phyloP scores from a whole-genome alignment of 2,329 filamentous ascomycete genomes.

The Phialophora verrucosa region DNA sequence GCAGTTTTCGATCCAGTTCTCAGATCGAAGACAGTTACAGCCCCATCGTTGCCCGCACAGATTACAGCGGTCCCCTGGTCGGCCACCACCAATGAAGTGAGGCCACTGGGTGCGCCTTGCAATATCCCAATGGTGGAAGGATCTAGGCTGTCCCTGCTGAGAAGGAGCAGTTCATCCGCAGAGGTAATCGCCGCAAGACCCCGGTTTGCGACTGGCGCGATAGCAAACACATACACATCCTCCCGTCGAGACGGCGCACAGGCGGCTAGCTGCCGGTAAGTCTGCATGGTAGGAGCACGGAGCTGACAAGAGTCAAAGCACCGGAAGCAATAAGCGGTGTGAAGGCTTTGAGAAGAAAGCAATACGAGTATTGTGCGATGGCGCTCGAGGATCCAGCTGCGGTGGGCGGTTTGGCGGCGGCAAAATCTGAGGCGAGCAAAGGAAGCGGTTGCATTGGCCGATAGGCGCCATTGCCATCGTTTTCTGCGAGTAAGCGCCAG shows the following conservation, averaged over 20 bases:
- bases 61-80: slow-evolving; percentile 31
- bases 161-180: slow-evolving; percentile 37
- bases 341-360: neutral
- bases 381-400: neutral
- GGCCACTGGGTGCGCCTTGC: slow-evolving; percentile 23
- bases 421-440: neutral
- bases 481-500: neutral
- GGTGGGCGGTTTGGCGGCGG: neutral
- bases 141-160: slow-evolving; percentile 29
- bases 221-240: slow-evolving; percentile 38
- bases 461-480: neutral
- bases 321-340: slow-evolving; percentile 11
- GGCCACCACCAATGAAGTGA: slow-evolving; percentile 31
- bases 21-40: slow-evolving; percentile 37
- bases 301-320: neutral
- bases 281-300: slow-evolving; percentile 18
- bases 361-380: neutral
- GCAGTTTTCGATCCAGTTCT: slow-evolving; percentile 26
- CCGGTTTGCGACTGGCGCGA: slow-evolving; percentile 32
- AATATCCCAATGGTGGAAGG: slow-evolving; percentile 13
- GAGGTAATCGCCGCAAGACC: slow-evolving; percentile 39
- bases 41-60: slow-evolving; percentile 35
- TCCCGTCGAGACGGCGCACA: slow-evolving; percentile 30
- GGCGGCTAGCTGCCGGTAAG: slow-evolving; percentile 24
- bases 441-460: neutral